phyloP scores from a whole-genome alignment of 768 basidiomycete species.

The Hygrophorus russula region DNA sequence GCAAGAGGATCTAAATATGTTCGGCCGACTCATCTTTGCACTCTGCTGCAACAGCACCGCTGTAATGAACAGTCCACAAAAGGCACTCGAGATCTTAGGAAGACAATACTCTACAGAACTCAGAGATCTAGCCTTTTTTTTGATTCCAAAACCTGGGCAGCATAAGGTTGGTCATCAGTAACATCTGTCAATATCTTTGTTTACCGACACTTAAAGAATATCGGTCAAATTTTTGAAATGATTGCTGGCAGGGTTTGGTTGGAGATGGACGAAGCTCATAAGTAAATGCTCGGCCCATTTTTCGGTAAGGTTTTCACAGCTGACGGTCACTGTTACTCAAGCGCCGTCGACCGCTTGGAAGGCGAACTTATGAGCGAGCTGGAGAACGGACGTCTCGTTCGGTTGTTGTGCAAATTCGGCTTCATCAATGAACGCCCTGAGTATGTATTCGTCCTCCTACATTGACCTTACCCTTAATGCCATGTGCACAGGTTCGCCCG shows the following conservation, averaged over 20 bases:
- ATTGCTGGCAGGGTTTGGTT: slow-evolving; percentile 56
- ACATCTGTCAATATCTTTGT: neutral
- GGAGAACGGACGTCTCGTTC: slow-evolving; percentile 87
- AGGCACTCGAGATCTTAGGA: slow-evolving; percentile 67
- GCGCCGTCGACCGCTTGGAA: slow-evolving; percentile 75
- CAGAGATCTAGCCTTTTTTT: slow-evolving; percentile 67
- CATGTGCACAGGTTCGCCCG: slow-evolving; percentile 66
- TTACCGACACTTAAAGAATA: slow-evolving; percentile 31
- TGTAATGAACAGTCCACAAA: slow-evolving; percentile 50
- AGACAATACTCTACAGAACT: slow-evolving; percentile 73
- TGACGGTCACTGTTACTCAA: slow-evolving; percentile 19
- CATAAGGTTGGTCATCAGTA: slow-evolving; percentile 36
- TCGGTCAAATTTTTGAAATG: slow-evolving; percentile 75
- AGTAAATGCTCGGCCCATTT: slow-evolving; percentile 30
- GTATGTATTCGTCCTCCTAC: slow-evolving; percentile 37
- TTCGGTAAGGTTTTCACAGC: neutral
- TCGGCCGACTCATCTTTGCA: slow-evolving; percentile 75
- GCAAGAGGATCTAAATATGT: slow-evolving; percentile 83
- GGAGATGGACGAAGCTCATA: slow-evolving; percentile 81
- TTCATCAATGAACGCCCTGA: slow-evolving; percentile 99
- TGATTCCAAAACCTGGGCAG: slow-evolving; percentile 60
- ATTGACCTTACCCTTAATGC: neutral
- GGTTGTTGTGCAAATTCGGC: slow-evolving; percentile 86
- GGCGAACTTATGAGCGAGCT: slow-evolving; percentile 77
- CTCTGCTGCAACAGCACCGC: slow-evolving; percentile 62